Evolutionary conservation across 495 filamentous ascomycete species (phyloP).

Genomic region (Xeromyces bisporus): DNA sequence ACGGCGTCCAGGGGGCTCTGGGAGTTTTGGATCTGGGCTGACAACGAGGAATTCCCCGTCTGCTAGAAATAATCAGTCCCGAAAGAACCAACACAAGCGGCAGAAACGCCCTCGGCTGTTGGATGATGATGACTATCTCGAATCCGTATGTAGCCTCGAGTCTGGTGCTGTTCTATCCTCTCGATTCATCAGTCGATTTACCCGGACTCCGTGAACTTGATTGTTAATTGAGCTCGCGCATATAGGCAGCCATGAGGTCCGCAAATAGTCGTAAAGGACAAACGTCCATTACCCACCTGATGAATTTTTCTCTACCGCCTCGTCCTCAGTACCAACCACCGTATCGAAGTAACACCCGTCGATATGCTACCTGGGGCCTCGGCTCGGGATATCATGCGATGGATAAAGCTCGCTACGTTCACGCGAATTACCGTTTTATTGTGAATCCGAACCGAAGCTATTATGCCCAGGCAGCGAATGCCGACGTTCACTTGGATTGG

Average conservation of each 20-base stretch:
- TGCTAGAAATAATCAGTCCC: conserved; percentile 54
- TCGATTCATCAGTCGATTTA: too few species aligned
- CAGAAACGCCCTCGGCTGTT: conserved; percentile 38
- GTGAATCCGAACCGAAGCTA: conserved; percentile 73
- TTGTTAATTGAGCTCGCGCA: conserved; percentile 8
- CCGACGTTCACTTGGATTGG: conserved; percentile 88
- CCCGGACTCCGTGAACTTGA: conserved; percentile 1
- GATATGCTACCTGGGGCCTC: conserved; percentile 66
- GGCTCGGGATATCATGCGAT: conserved; percentile 82
- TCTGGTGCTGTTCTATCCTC: conserved; percentile 1
- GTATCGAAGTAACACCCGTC: conserved; percentile 36
- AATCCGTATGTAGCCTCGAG: conserved; percentile 39
- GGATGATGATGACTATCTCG: conserved; percentile 71
- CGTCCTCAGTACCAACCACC: conserved; percentile 48
- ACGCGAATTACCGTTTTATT: conserved; percentile 95
- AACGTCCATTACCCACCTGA: conserved; percentile 88
- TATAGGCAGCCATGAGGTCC: conserved; percentile 62
- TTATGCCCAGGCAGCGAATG: conserved; percentile 60
- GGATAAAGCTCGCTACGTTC: conserved; percentile 90
- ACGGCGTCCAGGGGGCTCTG: conserved; percentile 43
- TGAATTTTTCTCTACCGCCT: conserved; percentile 78
- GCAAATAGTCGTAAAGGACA: conserved; percentile 76
- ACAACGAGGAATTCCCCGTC: conserved; percentile 34
- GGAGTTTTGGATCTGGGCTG: conserved; percentile 44
- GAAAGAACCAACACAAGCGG: conserved; percentile 56